phyloP scores from a whole-genome alignment of 805 yeast genomes.

The Priceomyces medius region DNA sequence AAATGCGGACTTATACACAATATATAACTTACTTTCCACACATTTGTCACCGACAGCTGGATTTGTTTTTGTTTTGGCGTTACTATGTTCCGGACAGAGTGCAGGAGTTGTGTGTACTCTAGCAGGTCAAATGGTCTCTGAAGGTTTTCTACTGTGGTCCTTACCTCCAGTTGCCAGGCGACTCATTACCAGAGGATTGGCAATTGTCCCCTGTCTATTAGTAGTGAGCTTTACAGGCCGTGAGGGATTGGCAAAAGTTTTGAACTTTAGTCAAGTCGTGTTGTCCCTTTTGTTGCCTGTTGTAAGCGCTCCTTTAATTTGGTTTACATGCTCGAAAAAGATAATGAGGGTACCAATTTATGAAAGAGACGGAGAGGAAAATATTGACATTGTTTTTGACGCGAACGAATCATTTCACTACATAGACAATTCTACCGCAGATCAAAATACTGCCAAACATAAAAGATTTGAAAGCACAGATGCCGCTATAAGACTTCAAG shows the following conservation, averaged over 20 bases:
- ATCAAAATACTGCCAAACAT: slow-evolving; percentile 5
- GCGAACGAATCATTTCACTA: neutral
- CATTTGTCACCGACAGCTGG: slow-evolving; percentile 87
- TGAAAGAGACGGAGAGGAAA: slow-evolving; percentile 30
- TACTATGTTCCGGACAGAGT: slow-evolving; percentile 88
- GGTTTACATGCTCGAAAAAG: slow-evolving; percentile 68
- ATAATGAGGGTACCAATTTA: slow-evolving; percentile 59
- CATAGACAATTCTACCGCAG: neutral
- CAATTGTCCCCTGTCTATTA: slow-evolving; percentile 79
- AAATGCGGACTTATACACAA: slow-evolving; percentile 76
- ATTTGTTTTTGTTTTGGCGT: slow-evolving; percentile 81
- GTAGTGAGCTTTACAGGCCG: slow-evolving; percentile 75
- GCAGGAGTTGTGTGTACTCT: slow-evolving; percentile 94
- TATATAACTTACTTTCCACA: slow-evolving; percentile 65
- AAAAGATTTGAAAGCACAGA: slow-evolving; percentile 31
- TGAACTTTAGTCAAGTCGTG: slow-evolving; percentile 82
- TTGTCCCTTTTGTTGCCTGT: slow-evolving; percentile 78
- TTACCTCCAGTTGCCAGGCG: slow-evolving; percentile 81
- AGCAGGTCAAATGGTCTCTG: slow-evolving; percentile 92
- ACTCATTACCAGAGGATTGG: slow-evolving; percentile 75
- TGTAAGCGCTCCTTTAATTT: slow-evolving; percentile 84
- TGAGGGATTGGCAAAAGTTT: slow-evolving; percentile 70
- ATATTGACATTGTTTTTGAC: slow-evolving; percentile 19
- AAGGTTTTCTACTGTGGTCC: slow-evolving; percentile 81
- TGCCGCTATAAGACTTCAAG: slow-evolving; percentile 42